phyloP scores from a whole-genome alignment of 73 alveolate species.

The Tetrahymena thermophila region DNA sequence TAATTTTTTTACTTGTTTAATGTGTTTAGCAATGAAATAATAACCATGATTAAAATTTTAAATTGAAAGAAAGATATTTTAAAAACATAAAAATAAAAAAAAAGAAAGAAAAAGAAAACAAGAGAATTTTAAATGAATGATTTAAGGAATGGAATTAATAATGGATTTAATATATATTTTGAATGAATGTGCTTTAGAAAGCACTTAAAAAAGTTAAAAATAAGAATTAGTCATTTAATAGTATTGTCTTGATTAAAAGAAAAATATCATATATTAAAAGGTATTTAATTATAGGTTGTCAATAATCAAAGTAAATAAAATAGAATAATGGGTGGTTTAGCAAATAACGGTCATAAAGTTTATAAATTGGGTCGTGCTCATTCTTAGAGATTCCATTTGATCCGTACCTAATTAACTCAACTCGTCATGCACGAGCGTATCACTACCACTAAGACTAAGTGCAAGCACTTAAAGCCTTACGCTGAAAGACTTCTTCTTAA shows the following conservation, averaged over 20 bases:
- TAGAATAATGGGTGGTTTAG: conserved; percentile 2
- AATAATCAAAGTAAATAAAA: background rate
- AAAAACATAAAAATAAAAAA: background rate
- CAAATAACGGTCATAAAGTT: background rate
- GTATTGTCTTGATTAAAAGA: background rate
- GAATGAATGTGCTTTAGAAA: background rate
- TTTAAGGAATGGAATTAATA: background rate
- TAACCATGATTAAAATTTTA: background rate
- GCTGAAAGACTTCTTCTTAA: background rate
- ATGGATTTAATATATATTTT: background rate
- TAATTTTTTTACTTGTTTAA: background rate
- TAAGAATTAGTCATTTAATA: background rate
- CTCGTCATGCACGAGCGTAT: background rate
- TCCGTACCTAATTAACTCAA: background rate
- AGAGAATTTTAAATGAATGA: background rate
- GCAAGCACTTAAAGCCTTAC: background rate
- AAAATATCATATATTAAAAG: background rate
- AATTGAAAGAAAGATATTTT: background rate
- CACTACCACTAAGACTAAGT: background rate
- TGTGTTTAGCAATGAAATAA: background rate
- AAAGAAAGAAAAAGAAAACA: background rate
- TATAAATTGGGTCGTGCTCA: conserved; percentile 3
- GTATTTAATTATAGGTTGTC: background rate
- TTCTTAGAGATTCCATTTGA: background rate
- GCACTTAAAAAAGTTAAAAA: background rate